Conservation (phyloP, 192 early-diverging fungal species). For the Coemansia sp. region DNA sequence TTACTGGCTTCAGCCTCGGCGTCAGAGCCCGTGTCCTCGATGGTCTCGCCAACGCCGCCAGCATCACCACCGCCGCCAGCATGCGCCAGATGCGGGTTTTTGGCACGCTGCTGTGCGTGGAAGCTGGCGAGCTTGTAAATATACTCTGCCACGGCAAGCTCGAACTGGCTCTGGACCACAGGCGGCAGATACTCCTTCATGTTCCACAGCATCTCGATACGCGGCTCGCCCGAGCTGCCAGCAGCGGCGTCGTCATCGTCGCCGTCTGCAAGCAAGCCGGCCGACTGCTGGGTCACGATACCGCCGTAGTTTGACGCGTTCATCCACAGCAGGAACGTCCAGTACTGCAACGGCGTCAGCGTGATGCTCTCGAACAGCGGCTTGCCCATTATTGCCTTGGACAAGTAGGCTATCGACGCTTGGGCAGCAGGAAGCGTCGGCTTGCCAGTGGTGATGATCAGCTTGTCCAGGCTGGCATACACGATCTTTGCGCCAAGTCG, state of each 20-base stretch:
- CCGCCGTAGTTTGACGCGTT: slow-evolving; percentile 84
- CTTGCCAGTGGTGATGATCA: slow-evolving; percentile 83
- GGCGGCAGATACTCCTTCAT: slow-evolving; percentile 86
- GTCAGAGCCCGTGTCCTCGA: slow-evolving; percentile 32
- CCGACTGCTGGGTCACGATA: slow-evolving; percentile 28
- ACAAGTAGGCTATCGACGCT: slow-evolving; percentile 73
- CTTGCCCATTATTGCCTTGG: slow-evolving; percentile 68
- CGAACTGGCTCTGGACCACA: slow-evolving; percentile 71
- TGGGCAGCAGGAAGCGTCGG: slow-evolving; percentile 69
- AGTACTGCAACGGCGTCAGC: slow-evolving; percentile 70
- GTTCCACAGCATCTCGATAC: slow-evolving; percentile 84
- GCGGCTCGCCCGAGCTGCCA: slow-evolving; percentile 27
- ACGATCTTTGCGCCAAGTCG: slow-evolving; percentile 77
- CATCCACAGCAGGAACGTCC: slow-evolving; percentile 90
- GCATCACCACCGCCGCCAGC: slow-evolving; percentile 1
- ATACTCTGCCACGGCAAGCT: slow-evolving; percentile 70
- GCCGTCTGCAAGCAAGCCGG: not conserved
- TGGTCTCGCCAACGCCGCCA: slow-evolving; percentile 27
- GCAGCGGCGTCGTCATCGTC: not conserved
- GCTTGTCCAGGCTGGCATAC: slow-evolving; percentile 77
- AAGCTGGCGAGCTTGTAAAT: slow-evolving; percentile 64
- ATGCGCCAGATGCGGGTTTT: slow-evolving; percentile 28
- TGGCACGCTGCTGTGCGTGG: slow-evolving; percentile 44
- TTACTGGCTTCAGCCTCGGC: not conserved
- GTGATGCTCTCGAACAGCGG: slow-evolving; percentile 76